Evolutionary conservation across 805 yeast species (phyloP), one percentile per base, ranked within the genome.

Genomic region (Candida sphagnicola): DNA sequence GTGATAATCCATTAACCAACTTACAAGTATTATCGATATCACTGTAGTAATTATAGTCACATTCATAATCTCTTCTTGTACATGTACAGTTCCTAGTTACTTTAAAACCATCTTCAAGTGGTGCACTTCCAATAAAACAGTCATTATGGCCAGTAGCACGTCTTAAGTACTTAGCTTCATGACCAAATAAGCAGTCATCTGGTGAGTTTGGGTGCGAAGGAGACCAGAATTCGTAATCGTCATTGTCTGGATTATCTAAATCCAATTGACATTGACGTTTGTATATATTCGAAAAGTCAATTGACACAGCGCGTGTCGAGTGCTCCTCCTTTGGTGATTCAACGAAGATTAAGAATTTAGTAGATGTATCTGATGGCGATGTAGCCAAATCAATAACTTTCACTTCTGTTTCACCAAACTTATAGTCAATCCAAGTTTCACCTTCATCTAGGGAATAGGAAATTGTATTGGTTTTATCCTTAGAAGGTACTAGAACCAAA

Each of bases 311-410:
- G 14, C 67, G 66, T 0, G 85, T 75, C 2, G 44, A 23, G 29
- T 63, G 52, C 12, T 59, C 70, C 26, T 75, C 80, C 1, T 50
- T 37, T 3, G 54, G 48, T 2, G 36, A 28, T 28, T 62, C 59
- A 1, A 76, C 80, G 47, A 89, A 72, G 3, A 93, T 56, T 34
- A 86, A 50, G 54, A 93, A 89, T 51, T 81, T 80, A 43, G 89
- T 65, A 3, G 95, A 79, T n/a, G 88, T 85, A 58, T 91, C 98
- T 2, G 87, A 75, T 4, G 98, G 98, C 24, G 88, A 89, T 1
- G 98, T 91, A 0, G 88, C 85, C 43, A 91, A 67, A 53, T 93
- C 97, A 29, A 67, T 57, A 2, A 90, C 77, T 8, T 59, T 50
- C 3, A 85, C 74, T 5, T 72, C 61, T 3, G 69, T 72, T 0